These are phyloP conservation scores for Hypholoma sublateritium DNA, from an alignment of 768 basidiomycete genomes.

Conservation along the genomic window DNA sequence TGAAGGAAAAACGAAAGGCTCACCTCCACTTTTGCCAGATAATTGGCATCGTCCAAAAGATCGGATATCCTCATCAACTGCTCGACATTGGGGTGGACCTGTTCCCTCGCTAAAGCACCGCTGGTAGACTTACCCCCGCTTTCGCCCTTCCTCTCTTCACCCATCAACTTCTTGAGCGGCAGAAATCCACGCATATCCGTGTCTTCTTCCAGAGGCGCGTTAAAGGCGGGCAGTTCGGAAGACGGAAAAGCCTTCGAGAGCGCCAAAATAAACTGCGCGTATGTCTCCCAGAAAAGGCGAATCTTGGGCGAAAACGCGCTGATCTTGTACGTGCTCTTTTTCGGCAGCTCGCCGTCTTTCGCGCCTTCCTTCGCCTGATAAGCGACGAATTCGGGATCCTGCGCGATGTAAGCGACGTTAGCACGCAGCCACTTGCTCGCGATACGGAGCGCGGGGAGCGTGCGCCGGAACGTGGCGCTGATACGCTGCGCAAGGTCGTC, in stretches of 20 bases:
- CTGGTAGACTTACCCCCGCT: constrained; percentile 17
- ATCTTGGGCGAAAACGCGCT: constrained; percentile 39
- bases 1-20: constrained; percentile 16
- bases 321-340: constrained; percentile 30
- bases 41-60: constrained; percentile 68
- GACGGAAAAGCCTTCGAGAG: constrained; percentile 70
- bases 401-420: constrained; percentile 67
- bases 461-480: constrained; percentile 81
- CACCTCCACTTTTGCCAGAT: constrained; percentile 61
- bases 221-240: constrained; percentile 54
- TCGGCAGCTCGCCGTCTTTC: constrained; percentile 27
- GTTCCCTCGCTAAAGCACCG: constrained; percentile 28
- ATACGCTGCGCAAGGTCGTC: constrained; percentile 80
- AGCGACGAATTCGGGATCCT: constrained; percentile 39
- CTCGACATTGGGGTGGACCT: constrained; percentile 89
- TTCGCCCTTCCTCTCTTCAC: constrained; percentile 28
- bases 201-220: constrained; percentile 82
- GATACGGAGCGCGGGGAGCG: constrained; percentile 84
- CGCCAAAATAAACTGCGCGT: constrained; percentile 61
- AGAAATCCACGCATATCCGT: constrained; percentile 84
- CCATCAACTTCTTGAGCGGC: constrained; percentile 69
- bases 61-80: constrained; percentile 93
- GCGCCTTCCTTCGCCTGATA: constrained; percentile 28
- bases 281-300: constrained; percentile 69
- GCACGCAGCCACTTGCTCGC: constrained; percentile 86